Evolutionary conservation across 805 yeast species (phyloP), one percentile per base, ranked within the genome.

Genomic region (Ogataea zsoltii): DNA sequence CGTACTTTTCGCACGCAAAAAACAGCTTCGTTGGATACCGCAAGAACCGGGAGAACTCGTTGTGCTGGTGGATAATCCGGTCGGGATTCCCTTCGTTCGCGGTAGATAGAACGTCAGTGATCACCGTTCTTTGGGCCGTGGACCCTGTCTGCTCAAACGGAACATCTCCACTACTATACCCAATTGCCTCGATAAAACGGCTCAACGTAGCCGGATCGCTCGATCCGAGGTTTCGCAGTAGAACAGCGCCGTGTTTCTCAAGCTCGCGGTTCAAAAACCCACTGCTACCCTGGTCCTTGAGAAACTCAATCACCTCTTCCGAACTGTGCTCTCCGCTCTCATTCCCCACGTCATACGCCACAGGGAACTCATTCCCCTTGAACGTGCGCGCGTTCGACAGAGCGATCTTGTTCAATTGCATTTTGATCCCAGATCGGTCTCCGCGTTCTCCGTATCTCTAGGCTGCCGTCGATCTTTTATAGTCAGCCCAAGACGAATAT

Each of bases 41-140:
- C 7, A 46, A 50, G 41, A 63, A 67, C 34, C 70, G 43, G 2
- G 69, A 61, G 42, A 59, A 66, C 35, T 67, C 70, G 42, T 64
- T 65, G 49, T 67, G 71, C 41, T 66, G 70, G 35, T 50, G 52
- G 14, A 67, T 42, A 16, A 38, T 33, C 10, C 41, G 42, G 11
- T 45, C 45, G 2, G 62, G 45, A 5, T 66, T 61, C 1, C 69
- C 65, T 48, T 63, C 69, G 35, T 64, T 63, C 16, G 71, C 71
- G 10, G 69, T 65, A 31, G 51, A 53, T 11, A 66, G 21, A 31
- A 53, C 43, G 7, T 55, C 58, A 4, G 58, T 59, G 7, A 60
- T 50, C 19, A 48, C 45, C 17, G 58, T 56, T 41, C 70, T 51
- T 23, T 53, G 39, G 1, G 62, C 67, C 1, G 61, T 47, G 0